A percentile compares a stretch with the other conserved stretches of the same genome.
Evolutionary conservation across 805 yeast genomes (phyloP).

Genomic region (Cyberlindnera misumaiensis): DNA sequence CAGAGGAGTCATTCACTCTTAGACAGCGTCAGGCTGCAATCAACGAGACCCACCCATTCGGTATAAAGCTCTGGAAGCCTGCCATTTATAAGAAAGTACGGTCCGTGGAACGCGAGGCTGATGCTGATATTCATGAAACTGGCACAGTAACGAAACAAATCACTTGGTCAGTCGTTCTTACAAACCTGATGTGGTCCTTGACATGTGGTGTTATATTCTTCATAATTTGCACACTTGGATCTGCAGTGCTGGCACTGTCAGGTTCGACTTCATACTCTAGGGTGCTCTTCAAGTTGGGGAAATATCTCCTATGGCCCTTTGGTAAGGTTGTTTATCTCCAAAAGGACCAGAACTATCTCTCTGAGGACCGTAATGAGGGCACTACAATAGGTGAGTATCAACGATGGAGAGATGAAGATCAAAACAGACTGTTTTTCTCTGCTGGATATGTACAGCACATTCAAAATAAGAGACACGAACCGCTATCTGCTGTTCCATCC

Average conservation of each 20-base stretch:
- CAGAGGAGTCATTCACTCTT: conserved; percentile 79
- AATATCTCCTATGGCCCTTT: conserved; percentile 78
- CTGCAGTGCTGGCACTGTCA: conserved; percentile 38
- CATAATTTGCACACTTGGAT: conserved; percentile 41
- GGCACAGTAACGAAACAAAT: conserved; percentile 35
- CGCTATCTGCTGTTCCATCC: background rate
- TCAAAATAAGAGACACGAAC: background rate
- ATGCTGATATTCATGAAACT: conserved; percentile 85
- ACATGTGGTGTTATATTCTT: conserved; percentile 65
- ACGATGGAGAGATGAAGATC: conserved; percentile 75
- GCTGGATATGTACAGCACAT: conserved; percentile 12
- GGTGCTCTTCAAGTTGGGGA: conserved; percentile 54
- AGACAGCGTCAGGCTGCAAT: conserved; percentile 94
- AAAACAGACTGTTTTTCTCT: conserved; percentile 69
- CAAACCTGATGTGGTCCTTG: conserved; percentile 68
- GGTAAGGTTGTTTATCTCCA: conserved; percentile 79
- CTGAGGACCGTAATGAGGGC: conserved; percentile 88
- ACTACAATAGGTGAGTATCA: conserved; percentile 77
- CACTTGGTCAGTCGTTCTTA: conserved; percentile 53
- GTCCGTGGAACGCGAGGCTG: conserved; percentile 87
- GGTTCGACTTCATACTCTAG: conserved; percentile 53
- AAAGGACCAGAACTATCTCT: conserved; percentile 71
- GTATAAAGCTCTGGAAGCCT: conserved; percentile 98
- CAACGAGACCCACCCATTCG: conserved; percentile 95
- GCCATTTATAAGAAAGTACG: conserved; percentile 89